Conservation (phyloP, 2,329 filamentous ascomycete genomes). For the Neofusicoccum sp. region DNA sequence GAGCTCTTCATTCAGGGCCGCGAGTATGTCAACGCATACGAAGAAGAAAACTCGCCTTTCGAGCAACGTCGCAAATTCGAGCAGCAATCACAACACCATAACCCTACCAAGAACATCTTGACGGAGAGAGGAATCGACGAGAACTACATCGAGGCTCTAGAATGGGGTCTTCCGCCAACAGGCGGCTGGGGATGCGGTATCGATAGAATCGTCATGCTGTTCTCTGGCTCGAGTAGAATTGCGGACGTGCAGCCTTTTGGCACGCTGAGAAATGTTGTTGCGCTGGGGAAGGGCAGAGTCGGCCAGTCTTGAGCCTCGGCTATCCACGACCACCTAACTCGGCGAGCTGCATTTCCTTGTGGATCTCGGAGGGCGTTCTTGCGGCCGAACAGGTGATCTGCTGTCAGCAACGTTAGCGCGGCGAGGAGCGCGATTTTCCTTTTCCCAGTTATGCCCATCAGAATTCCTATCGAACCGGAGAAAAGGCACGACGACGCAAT, state of each 20-base stretch:
- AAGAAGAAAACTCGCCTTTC: slow-evolving; percentile 92
- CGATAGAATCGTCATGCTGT: slow-evolving; percentile 88
- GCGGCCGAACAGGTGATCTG: too few relatives aligned
- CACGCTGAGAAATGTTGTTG: slow-evolving; percentile 64
- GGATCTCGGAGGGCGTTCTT: too few relatives aligned
- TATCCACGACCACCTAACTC: background rate
- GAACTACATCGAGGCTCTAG: slow-evolving; percentile 78
- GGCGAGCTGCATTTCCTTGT: too few relatives aligned
- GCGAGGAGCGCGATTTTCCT: too few relatives aligned
- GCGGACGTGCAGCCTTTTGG: slow-evolving; percentile 87
- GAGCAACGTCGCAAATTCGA: slow-evolving; percentile 82
- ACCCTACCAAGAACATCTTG: slow-evolving; percentile 42
- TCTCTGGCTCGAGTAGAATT: slow-evolving; percentile 75
- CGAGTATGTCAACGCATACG: slow-evolving; percentile 94
- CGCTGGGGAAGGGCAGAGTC: slow-evolving; percentile 23
- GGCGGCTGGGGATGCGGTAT: slow-evolving; percentile 96
- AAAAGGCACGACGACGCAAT: too few relatives aligned
- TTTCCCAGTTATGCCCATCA: too few relatives aligned
- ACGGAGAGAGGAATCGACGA: slow-evolving; percentile 61
- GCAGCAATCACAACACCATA: slow-evolving; percentile 48
- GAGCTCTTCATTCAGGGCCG: slow-evolving; percentile 79
- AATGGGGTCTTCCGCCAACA: slow-evolving; percentile 90
- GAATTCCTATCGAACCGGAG: too few relatives aligned
- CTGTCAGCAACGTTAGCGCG: too few relatives aligned
- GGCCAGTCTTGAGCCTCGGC: background rate